A percentile compares a stretch with the other conserved stretches of the same genome.
Evolutionary conservation across 2,329 filamentous ascomycete genomes (phyloP).

Genomic region (Hypoxylon sp.): DNA sequence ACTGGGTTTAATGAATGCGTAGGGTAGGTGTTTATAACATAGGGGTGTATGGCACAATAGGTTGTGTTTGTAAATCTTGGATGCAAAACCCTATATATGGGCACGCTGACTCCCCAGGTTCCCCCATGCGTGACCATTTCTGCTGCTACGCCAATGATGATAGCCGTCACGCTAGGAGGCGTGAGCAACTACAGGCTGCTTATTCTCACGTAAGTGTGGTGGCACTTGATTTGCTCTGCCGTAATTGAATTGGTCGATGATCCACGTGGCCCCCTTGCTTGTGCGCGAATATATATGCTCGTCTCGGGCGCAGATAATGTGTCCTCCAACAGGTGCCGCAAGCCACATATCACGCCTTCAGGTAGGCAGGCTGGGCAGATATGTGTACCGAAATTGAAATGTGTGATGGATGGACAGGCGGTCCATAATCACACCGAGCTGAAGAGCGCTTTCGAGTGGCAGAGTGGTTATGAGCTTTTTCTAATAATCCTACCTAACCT

Average conservation of each 20-base stretch:
- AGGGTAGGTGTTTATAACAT: constrained; percentile 16
- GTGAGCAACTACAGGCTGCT: constrained; percentile 12
- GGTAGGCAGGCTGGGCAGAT: not conserved
- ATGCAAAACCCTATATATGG: constrained; percentile 18
- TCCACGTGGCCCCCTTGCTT: constrained; percentile 35
- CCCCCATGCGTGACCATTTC: constrained; percentile 16
- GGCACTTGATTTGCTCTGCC: constrained; percentile 17
- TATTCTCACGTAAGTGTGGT: constrained; percentile 23
- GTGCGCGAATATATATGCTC: constrained; percentile 7
- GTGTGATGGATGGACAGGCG: not conserved
- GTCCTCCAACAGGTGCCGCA: not conserved
- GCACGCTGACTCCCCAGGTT: constrained; percentile 22
- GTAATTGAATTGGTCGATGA: constrained; percentile 7
- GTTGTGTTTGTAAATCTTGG: constrained; percentile 12
- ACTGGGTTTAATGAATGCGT: constrained; percentile 3
- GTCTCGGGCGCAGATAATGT: constrained; percentile 7
- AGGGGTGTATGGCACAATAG: constrained; percentile 5
- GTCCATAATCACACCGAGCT: constrained; percentile 4
- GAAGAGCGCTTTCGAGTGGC: not conserved
- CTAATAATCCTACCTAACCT: constrained; percentile 13
- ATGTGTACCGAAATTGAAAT: constrained; percentile 1
- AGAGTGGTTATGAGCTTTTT: constrained; percentile 3
- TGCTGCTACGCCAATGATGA: constrained; percentile 8
- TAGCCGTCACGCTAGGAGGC: not conserved
- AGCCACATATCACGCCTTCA: not conserved